Evolutionary conservation across 2,329 filamentous ascomycete genomes (phyloP).

Genomic region (Diaporthe nobilis): DNA sequence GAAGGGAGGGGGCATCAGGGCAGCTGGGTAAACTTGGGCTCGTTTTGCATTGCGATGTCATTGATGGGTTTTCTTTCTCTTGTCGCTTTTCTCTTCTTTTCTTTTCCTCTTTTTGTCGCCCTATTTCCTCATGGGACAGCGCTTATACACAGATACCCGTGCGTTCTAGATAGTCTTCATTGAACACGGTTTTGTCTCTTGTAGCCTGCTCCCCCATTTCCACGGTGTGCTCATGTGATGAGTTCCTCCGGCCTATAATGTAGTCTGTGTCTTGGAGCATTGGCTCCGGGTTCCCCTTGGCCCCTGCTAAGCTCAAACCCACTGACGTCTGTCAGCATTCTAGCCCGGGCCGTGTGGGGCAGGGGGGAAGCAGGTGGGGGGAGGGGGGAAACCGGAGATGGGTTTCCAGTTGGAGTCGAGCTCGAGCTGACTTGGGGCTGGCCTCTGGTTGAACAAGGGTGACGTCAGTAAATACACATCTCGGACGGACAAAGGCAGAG

Average conservation of each 20-base stretch:
- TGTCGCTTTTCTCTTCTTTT: background rate
- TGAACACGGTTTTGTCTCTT: slow-evolving; percentile 10
- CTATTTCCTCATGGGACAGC: slow-evolving; percentile 4
- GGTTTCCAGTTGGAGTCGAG: background rate
- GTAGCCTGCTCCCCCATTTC: background rate
- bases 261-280: background rate
- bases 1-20: background rate
- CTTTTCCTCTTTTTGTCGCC: background rate
- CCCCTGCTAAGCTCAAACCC: background rate
- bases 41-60: slow-evolving; percentile 1
- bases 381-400: background rate
- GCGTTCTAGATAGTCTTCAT: slow-evolving; percentile 20
- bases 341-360: background rate
- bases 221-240: background rate
- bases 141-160: slow-evolving; percentile 14
- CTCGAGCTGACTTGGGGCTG: background rate
- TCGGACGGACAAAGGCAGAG: slow-evolving; percentile 15
- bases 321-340: slow-evolving; percentile 20
- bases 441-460: slow-evolving; percentile 1
- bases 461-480: slow-evolving; percentile 21
- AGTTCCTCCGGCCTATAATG: background rate
- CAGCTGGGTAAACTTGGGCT: slow-evolving; percentile 7
- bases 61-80: background rate
- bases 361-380: background rate
- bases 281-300: slow-evolving; percentile 12